phyloP scores from a whole-genome alignment of 805 yeast species.

The Candida koratica region DNA sequence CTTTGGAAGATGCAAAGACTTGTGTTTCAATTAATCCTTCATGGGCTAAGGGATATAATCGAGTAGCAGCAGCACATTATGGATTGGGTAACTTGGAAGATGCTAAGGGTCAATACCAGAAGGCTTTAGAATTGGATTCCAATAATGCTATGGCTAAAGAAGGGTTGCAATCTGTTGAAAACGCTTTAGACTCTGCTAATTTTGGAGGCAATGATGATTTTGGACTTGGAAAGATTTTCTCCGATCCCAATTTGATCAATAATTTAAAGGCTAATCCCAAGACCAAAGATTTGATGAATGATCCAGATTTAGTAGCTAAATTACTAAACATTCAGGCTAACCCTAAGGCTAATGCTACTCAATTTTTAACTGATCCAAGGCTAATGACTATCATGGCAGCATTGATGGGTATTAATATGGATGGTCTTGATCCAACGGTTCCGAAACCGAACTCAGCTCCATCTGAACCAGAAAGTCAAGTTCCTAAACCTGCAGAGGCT shows the following conservation, averaged over 20 bases:
- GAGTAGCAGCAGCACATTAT: conserved; percentile 88
- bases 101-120: conserved; percentile 66
- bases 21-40: conserved; percentile 75
- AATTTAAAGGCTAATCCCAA: conserved; percentile 80
- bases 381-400: conserved; percentile 86
- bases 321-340: conserved; percentile 57
- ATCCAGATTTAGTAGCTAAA: conserved; percentile 76
- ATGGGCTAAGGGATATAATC: conserved; percentile 95
- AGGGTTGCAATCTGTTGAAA: conserved; percentile 69
- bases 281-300: conserved; percentile 82
- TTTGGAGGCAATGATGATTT: conserved; percentile 55
- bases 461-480: conserved; percentile 8
- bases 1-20: conserved; percentile 79
- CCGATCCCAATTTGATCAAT: conserved; percentile 72
- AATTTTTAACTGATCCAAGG: conserved; percentile 75
- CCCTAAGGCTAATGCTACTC: conserved; percentile 70
- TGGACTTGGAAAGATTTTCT: conserved; percentile 75
- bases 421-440: conserved; percentile 31
- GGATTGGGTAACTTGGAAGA: conserved; percentile 81
- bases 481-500: conserved; percentile 15
- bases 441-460: conserved; percentile 16
- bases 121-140: conserved; percentile 79
- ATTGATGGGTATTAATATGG: conserved; percentile 75
- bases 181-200: conserved; percentile 50
- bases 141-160: conserved; percentile 80